Evolutionary conservation across 2,329 filamentous ascomycete species (phyloP), one percentile per base, ranked within the genome.

Genomic region (Elsinoe arachidis): DNA sequence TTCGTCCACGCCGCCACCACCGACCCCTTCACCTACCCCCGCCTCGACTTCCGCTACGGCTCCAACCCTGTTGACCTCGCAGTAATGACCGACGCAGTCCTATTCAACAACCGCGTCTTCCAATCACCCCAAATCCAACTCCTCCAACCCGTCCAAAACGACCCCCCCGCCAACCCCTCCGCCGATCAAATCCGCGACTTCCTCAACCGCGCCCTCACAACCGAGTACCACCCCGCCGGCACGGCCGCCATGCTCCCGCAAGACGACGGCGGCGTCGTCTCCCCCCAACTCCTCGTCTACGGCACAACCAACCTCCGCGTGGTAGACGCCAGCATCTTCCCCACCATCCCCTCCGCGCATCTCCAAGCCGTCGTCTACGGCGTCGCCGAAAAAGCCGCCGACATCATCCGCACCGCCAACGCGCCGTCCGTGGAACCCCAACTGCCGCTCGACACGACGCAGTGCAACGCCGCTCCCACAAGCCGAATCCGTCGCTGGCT

Each of bases 161-260:
- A 58, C 46, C 69, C 69, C 3, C 59, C 66, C 0, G 38, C 62
- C 10, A 63, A 66, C 19, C 65, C 68, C 12, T 64, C 63, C 17
- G 65, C 67, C 26, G 65, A 62, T 2, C 59, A 66, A 19, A 57
- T 69, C 7, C 51, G 64, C 43, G 59, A 63, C 41, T 64, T 65
- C 59, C 61, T 72, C 37, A 63, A 63, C n/a, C 59, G 59, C 9
- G 59, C 61, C 14, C 63, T 72, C 30, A 67, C 67, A 11, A 76
- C 74, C 0, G 75, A 75, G 53, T 80, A 76, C 62, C 79, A 81
- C 64, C 71, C 75, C 0, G 64, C 71, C 1, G 75, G 78, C 26
- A 79, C 74, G 19, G 72, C 73, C 34, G 72, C 73, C 12, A 79
- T 79, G 76, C 66, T 74, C 44, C 73, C 74, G 2, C 63, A 65